phyloP scores from a whole-genome alignment of 2,329 filamentous ascomycete species.

The Cercospora sesami region DNA sequence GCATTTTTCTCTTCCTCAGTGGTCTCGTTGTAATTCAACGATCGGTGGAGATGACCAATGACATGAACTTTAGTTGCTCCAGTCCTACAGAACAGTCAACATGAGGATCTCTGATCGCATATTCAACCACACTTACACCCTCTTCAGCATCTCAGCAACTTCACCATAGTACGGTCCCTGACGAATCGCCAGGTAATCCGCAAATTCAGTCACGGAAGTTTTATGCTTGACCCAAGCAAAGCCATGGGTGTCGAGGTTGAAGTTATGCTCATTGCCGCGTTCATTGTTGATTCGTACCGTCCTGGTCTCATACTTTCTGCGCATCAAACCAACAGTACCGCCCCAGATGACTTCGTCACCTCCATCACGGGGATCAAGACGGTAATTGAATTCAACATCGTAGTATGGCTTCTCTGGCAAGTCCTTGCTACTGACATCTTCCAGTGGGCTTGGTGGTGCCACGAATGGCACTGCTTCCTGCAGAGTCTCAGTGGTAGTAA shows the following conservation, averaged over 20 bases:
- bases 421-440: neutral
- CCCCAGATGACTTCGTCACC: slow-evolving; percentile 17
- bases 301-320: slow-evolving; percentile 18
- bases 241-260: slow-evolving; percentile 19
- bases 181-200: slow-evolving; percentile 7
- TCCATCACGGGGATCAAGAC: slow-evolving; percentile 16
- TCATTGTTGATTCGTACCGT: slow-evolving; percentile 43
- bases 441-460: slow-evolving; percentile 2
- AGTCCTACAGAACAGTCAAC: too few species aligned
- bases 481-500: neutral
- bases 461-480: neutral
- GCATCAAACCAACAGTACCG: slow-evolving; percentile 13
- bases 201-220: slow-evolving; percentile 6
- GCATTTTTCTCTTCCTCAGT: slow-evolving; percentile 5
- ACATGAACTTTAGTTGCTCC: slow-evolving; percentile 12
- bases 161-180: slow-evolving; percentile 6
- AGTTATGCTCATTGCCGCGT: slow-evolving; percentile 36
- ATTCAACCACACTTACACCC: neutral
- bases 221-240: slow-evolving; percentile 30
- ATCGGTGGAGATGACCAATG: slow-evolving; percentile 9
- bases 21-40: slow-evolving; percentile 9
- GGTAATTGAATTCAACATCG: slow-evolving; percentile 17
- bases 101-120: too few species aligned
- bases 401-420: slow-evolving; percentile 1
- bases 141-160: slow-evolving; percentile 13